Evolutionary conservation across 2,329 filamentous ascomycete genomes (phyloP).

Genomic region (Colletotrichum sublineola): DNA sequence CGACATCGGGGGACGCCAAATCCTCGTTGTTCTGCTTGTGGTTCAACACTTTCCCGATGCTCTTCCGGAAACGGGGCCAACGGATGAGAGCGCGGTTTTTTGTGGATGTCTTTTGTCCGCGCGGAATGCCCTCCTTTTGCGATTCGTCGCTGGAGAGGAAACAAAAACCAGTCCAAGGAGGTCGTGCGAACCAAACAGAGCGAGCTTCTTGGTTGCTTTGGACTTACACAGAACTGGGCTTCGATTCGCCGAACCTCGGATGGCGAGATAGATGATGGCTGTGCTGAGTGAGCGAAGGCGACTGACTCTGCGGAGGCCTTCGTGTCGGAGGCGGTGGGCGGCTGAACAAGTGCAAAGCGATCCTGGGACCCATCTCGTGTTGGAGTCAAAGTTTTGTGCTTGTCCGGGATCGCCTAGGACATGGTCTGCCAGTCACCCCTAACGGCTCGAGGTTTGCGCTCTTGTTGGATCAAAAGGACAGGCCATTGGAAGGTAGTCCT

Average conservation of each 20-base stretch:
- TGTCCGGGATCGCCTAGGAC: slow-evolving; percentile 71
- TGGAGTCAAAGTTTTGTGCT: slow-evolving; percentile 95
- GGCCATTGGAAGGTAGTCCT: slow-evolving; percentile 58
- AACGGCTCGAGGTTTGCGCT: background rate
- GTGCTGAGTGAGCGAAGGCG: slow-evolving; percentile 36
- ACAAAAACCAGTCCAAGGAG: slow-evolving; percentile 95
- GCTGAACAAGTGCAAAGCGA: slow-evolving; percentile 46
- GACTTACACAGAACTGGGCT: slow-evolving; percentile 39
- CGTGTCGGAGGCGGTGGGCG: slow-evolving; percentile 1
- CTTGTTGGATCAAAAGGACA: slow-evolving; percentile 49
- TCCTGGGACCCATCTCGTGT: slow-evolving; percentile 87
- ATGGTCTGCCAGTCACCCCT: slow-evolving; percentile 2
- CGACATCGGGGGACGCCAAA: slow-evolving; percentile 64
- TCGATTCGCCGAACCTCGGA: slow-evolving; percentile 49
- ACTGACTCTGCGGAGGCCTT: slow-evolving; percentile 8
- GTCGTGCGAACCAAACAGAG: slow-evolving; percentile 86
- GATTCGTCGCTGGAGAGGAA: slow-evolving; percentile 74
- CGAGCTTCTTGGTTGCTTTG: slow-evolving; percentile 60
- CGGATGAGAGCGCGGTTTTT: slow-evolving; percentile 84
- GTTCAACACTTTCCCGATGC: slow-evolving; percentile 60
- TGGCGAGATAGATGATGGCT: slow-evolving; percentile 45
- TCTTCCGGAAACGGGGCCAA: slow-evolving; percentile 50
- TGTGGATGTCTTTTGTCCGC: slow-evolving; percentile 96
- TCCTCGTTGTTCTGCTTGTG: slow-evolving; percentile 48
- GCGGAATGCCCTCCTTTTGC: slow-evolving; percentile 74